phyloP scores from a whole-genome alignment of 2,329 filamentous ascomycete genomes.

The Sclerotinia spermophila region DNA sequence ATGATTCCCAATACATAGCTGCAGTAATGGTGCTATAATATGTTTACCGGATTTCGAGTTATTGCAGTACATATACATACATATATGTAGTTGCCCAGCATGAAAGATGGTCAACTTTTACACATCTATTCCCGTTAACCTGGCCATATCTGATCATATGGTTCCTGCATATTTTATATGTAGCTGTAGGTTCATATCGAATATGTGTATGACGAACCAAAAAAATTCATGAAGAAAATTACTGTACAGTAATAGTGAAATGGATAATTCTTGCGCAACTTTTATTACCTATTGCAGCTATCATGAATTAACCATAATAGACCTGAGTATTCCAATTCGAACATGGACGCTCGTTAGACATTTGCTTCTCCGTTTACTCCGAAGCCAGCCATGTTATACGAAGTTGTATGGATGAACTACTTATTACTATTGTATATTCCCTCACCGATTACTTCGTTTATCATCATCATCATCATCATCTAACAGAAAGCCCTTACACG shows the following conservation, averaged over 20 bases:
- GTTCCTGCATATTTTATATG: constrained; percentile 5
- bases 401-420: neutral
- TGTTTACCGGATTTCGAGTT: neutral
- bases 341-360: neutral
- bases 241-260: neutral
- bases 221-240: neutral
- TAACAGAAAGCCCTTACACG: neutral
- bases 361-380: neutral
- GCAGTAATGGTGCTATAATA: neutral
- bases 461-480: neutral
- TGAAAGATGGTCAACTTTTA: neutral
- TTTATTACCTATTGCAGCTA: neutral
- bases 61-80: neutral
- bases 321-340: neutral
- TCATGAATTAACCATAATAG: neutral
- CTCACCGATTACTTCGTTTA: neutral
- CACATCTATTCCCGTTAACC: neutral
- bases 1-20: neutral
- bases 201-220: neutral
- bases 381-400: neutral
- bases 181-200: neutral
- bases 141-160: constrained; percentile 10
- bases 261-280: neutral
- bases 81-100: neutral
- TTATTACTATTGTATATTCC: neutral